Conservation (phyloP, 352 stramenopile genomes). For the Globisporangium iwayamae region DNA sequence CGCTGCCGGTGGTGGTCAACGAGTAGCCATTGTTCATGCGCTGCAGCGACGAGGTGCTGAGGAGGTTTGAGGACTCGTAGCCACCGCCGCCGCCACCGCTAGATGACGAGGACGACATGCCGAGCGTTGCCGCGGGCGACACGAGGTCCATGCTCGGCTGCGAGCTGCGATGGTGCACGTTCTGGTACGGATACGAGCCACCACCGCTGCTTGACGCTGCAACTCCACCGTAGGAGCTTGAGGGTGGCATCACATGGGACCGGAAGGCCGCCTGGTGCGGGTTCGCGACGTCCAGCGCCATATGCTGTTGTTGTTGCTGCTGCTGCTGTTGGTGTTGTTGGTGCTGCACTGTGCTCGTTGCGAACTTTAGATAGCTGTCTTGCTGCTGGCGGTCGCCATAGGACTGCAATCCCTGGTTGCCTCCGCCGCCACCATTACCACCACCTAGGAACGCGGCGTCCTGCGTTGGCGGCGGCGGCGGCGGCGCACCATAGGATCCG, state of each 20-base stretch:
- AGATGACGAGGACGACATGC: conserved; percentile 14
- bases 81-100: background rate
- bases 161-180: background rate
- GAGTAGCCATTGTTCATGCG: conserved; percentile 19
- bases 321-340: conserved; percentile 32
- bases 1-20: background rate
- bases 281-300: conserved; percentile 12
- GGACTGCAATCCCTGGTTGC: conserved; percentile 6
- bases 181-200: conserved; percentile 2
- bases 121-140: conserved; percentile 1
- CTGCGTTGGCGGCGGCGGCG: conserved; percentile 4
- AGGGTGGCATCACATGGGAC: background rate
- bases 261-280: conserved; percentile 14
- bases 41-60: conserved; percentile 9
- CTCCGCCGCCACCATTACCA: background rate
- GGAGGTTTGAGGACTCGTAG: conserved; percentile 13
- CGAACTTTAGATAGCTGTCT: conserved; percentile 26
- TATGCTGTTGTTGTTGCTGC: conserved; percentile 6
- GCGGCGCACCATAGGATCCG: background rate
- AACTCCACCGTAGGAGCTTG: conserved; percentile 2
- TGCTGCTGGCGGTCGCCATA: conserved; percentile 14
- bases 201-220: background rate
- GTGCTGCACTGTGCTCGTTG: conserved; percentile 23
- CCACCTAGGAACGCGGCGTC: conserved; percentile 6
- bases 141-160: conserved; percentile 15